phyloP scores from a whole-genome alignment of 352 stramenopile genomes.

The Globisporangium barbulae region DNA sequence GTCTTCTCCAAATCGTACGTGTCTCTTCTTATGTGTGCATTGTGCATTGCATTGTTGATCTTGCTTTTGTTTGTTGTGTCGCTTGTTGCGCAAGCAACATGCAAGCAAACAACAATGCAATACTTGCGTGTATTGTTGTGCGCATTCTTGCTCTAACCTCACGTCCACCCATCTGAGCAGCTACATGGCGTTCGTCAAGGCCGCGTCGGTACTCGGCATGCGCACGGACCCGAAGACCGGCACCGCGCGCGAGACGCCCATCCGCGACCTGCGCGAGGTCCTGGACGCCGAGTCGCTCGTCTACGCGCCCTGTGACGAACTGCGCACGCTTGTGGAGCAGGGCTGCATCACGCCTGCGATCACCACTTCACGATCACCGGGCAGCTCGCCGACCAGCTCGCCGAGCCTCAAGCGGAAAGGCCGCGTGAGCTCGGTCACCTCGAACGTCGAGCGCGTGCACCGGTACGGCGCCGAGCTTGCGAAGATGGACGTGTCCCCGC shows the following conservation, averaged over 20 bases:
- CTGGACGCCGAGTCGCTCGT: constrained; percentile 57
- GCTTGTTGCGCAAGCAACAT: background rate
- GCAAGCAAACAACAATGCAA: constrained; percentile 6
- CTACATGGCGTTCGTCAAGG: constrained; percentile 43
- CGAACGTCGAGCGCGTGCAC: constrained; percentile 64
- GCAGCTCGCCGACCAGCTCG: constrained; percentile 36
- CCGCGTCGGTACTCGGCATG: constrained; percentile 42
- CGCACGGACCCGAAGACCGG: constrained; percentile 21
- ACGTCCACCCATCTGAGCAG: background rate
- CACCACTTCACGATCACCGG: constrained; percentile 2
- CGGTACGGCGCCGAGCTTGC: constrained; percentile 60
- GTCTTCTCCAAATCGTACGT: constrained; percentile 71
- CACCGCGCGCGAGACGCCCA: constrained; percentile 32
- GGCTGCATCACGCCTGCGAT: constrained; percentile 67
- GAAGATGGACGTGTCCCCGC: constrained; percentile 67
- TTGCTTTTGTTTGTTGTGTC: background rate
- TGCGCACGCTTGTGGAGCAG: constrained; percentile 64
- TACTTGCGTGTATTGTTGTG: constrained; percentile 6
- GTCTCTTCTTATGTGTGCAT: background rate
- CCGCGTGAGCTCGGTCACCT: constrained; percentile 59
- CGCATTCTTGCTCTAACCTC: background rate
- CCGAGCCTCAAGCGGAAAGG: constrained; percentile 72
- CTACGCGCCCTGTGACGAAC: constrained; percentile 73
- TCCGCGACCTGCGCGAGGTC: constrained; percentile 43
- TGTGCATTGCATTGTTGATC: constrained; percentile 2